These are phyloP conservation scores for Tolypocladium sp. DNA, from an alignment of 2,329 filamentous ascomycete genomes.

Conservation along the genomic window DNA sequence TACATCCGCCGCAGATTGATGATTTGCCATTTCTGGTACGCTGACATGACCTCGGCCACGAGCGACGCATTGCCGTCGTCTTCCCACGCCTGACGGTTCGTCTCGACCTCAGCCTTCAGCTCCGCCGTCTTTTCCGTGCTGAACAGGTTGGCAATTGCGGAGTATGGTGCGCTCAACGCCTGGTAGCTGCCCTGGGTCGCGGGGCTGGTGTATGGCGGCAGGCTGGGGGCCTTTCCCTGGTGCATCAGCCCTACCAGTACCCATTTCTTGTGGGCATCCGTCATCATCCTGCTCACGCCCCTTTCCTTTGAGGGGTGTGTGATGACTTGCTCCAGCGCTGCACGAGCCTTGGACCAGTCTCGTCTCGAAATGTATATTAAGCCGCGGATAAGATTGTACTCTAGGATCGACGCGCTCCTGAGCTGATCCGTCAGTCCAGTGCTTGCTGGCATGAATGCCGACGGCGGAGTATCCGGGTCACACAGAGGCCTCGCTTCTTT, in stretches of 20 bases:
- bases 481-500: constrained; percentile 31
- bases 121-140: constrained; percentile 41
- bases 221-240: constrained; percentile 46
- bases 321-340: constrained; percentile 55
- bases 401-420: constrained; percentile 44
- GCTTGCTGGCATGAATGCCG: constrained; percentile 49
- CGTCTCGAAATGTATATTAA: constrained; percentile 53
- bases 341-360: constrained; percentile 53
- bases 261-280: constrained; percentile 90
- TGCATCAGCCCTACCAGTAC: constrained; percentile 65
- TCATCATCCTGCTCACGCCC: constrained; percentile 66
- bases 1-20: constrained; percentile 66
- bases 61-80: constrained; percentile 67
- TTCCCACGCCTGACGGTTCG: constrained; percentile 49
- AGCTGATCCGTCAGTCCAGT: constrained; percentile 49
- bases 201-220: constrained; percentile 47
- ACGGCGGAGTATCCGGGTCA: constrained; percentile 34
- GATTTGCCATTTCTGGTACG: constrained; percentile 70
- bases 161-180: constrained; percentile 58
- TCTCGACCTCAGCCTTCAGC: constrained; percentile 55
- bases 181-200: constrained; percentile 47
- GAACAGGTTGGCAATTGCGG: constrained; percentile 61
- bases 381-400: constrained; percentile 59
- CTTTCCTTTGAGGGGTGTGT: constrained; percentile 56
- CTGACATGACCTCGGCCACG: constrained; percentile 56